A percentile compares a stretch with the other conserved stretches of the same genome.
Evolutionary conservation across 192 early-diverging fungal genomes (phyloP).

Genomic region (Backusella psychrophila): DNA sequence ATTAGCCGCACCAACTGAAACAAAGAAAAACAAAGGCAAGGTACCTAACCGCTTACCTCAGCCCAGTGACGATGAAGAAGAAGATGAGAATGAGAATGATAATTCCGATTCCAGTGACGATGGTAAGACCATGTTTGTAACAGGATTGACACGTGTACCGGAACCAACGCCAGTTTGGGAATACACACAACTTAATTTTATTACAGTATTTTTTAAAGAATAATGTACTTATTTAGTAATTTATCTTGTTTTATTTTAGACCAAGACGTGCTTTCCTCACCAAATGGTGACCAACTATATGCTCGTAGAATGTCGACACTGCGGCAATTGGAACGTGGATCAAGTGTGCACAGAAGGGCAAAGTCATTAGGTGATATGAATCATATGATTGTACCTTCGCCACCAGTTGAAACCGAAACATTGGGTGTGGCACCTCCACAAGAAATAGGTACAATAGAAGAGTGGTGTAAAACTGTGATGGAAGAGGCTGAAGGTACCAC

Average conservation of each 20-base stretch:
- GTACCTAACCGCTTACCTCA: neutral
- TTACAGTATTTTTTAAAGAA: neutral
- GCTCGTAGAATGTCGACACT: constrained; percentile 25
- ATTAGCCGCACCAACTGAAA: neutral
- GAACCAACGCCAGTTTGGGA: neutral
- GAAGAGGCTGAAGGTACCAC: neutral
- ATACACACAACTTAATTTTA: neutral
- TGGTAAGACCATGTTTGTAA: constrained; percentile 4
- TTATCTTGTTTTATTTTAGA: neutral
- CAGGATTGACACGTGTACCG: neutral
- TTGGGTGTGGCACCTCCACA: neutral
- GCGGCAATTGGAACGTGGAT: constrained; percentile 21
- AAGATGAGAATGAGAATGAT: constrained; percentile 28
- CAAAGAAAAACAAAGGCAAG: constrained; percentile 12
- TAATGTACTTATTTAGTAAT: neutral
- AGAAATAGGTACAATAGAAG: constrained; percentile 6
- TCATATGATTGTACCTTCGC: neutral
- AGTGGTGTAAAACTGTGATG: constrained; percentile 16
- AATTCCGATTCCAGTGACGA: constrained; percentile 12
- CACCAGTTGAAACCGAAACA: constrained; percentile 2
- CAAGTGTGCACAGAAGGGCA: constrained; percentile 21
- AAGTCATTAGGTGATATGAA: constrained; percentile 17
- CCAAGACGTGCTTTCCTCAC: neutral
- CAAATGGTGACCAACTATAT: constrained; percentile 7
- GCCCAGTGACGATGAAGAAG: constrained; percentile 23